Percentiles rank a stretch among this genome's conserved stretches.
Conservation (phyloP, 495 filamentous ascomycete species). For the Podospora anserina region DNA sequence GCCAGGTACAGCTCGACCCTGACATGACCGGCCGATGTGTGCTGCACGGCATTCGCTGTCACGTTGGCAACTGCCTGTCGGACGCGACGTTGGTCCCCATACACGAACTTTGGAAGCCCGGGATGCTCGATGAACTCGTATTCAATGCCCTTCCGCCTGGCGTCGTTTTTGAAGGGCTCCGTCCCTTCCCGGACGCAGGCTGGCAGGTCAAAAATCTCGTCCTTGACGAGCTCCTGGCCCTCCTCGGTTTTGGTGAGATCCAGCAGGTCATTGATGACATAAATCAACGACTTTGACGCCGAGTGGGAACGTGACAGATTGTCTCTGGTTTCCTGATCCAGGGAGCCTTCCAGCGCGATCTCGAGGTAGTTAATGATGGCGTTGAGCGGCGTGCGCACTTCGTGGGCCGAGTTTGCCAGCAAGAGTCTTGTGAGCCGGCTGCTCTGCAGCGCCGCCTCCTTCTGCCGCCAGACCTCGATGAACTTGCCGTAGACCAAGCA, state of each 20-base stretch:
- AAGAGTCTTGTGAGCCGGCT: slow-evolving; percentile 78
- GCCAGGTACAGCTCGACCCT: slow-evolving; percentile 64
- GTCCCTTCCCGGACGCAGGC: slow-evolving; percentile 73
- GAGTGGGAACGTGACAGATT: slow-evolving; percentile 86
- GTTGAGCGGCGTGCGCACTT: slow-evolving; percentile 90
- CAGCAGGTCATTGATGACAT: slow-evolving; percentile 92
- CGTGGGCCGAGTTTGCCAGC: slow-evolving; percentile 89
- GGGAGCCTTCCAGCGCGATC: slow-evolving; percentile 80
- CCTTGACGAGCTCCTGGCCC: slow-evolving; percentile 74
- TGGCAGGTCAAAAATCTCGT: slow-evolving; percentile 74
- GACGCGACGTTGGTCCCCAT: slow-evolving; percentile 76
- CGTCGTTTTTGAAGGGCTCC: slow-evolving; percentile 68
- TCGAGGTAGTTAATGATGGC: slow-evolving; percentile 97
- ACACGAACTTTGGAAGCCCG: slow-evolving; percentile 66
- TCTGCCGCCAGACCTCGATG: slow-evolving; percentile 90
- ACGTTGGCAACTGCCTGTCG: slow-evolving; percentile 80
- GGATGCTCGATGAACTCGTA: slow-evolving; percentile 66
- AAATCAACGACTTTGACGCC: slow-evolving; percentile 93
- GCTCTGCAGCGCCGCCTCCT: slow-evolving; percentile 78
- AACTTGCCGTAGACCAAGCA: slow-evolving; percentile 81
- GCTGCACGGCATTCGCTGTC: slow-evolving; percentile 80
- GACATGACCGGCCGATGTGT: slow-evolving; percentile 69
- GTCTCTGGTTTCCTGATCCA: slow-evolving; percentile 82
- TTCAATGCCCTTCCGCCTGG: slow-evolving; percentile 67
- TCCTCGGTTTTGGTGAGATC: slow-evolving; percentile 89